A percentile compares a stretch with the other conserved stretches of the same genome.
Evolutionary conservation across 345 rosid genomes (phyloP).

Genomic region (Raphanus raphanistrum): DNA sequence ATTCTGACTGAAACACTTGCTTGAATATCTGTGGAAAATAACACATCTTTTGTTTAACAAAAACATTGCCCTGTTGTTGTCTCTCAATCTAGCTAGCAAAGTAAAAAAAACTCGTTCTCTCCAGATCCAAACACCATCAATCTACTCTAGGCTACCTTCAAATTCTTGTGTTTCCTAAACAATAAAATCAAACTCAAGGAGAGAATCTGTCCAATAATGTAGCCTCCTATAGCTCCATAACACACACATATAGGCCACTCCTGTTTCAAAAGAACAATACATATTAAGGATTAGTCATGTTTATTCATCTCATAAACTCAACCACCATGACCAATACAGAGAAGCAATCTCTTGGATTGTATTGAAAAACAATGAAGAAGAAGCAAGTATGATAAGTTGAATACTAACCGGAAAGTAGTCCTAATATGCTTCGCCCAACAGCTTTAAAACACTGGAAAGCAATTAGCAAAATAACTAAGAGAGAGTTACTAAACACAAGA

Average conservation of each 20-base stretch:
- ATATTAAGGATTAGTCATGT: not conserved
- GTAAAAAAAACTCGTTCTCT: constrained; percentile 2
- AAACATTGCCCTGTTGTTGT: constrained; percentile 12
- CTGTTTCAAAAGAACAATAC: constrained; percentile 39
- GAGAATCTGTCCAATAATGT: constrained; percentile 50
- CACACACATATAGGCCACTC: constrained; percentile 93
- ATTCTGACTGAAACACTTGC: too few relatives aligned
- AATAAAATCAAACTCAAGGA: constrained; percentile 40
- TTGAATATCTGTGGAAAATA: not conserved
- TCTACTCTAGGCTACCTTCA: constrained; percentile 33
- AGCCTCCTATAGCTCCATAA: constrained; percentile 69
- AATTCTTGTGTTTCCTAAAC: constrained; percentile 28
- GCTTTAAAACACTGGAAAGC: constrained; percentile 66
- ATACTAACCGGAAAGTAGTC: constrained; percentile 68
- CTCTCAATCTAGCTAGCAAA: constrained; percentile 7
- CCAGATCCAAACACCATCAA: constrained; percentile 1
- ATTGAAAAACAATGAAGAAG: not conserved
- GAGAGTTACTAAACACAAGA: not conserved
- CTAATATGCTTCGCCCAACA: constrained; percentile 55
- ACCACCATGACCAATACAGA: not conserved
- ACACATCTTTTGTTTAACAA: not conserved
- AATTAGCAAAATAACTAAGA: not conserved
- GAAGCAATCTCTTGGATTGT: not conserved
- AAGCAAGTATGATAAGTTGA: not conserved
- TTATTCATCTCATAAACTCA: not conserved